Percentiles rank a stretch among this genome's conserved stretches.
phyloP scores from a whole-genome alignment of 2,329 filamentous ascomycete species.

The Phyllosticta citrichinensis region DNA sequence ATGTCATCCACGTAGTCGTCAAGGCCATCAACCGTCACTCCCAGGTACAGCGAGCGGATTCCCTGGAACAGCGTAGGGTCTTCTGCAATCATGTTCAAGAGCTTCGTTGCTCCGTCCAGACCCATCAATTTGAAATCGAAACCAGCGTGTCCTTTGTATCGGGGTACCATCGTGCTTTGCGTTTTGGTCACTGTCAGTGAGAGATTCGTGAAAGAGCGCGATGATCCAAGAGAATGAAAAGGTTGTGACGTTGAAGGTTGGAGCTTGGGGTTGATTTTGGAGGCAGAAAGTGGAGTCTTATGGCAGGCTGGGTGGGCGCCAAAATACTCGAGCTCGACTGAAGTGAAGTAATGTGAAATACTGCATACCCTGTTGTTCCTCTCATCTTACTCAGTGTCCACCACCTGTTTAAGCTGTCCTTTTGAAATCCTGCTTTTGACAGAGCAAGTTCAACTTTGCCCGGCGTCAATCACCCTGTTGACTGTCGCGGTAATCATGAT shows the following conservation, averaged over 20 bases:
- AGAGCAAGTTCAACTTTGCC: not conserved
- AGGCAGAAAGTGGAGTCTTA: not conserved
- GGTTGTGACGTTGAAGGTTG: not conserved
- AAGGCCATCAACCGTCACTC: conserved; percentile 10
- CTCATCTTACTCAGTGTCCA: too few relatives aligned
- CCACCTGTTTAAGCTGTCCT: too few relatives aligned
- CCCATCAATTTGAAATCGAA: not conserved
- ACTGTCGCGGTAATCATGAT: not conserved
- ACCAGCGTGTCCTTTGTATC: not conserved
- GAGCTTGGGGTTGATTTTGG: not conserved
- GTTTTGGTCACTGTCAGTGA: not conserved
- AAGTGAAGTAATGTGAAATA: not conserved
- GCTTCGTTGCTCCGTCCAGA: not conserved
- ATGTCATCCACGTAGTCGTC: conserved; percentile 12
- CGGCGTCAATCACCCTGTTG: not conserved
- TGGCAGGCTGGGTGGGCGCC: not conserved
- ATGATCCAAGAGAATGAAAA: not conserved
- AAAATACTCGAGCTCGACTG: not conserved
- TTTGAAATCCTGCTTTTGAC: too few relatives aligned
- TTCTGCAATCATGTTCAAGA: not conserved
- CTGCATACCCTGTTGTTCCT: too few relatives aligned
- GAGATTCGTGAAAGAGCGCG: not conserved
- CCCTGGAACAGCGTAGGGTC: not conserved
- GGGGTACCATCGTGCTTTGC: not conserved
- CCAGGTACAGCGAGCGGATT: conserved; percentile 8